Evolutionary conservation across 331 rosid species (phyloP).

Genomic region (Telfairia occidentalis): DNA sequence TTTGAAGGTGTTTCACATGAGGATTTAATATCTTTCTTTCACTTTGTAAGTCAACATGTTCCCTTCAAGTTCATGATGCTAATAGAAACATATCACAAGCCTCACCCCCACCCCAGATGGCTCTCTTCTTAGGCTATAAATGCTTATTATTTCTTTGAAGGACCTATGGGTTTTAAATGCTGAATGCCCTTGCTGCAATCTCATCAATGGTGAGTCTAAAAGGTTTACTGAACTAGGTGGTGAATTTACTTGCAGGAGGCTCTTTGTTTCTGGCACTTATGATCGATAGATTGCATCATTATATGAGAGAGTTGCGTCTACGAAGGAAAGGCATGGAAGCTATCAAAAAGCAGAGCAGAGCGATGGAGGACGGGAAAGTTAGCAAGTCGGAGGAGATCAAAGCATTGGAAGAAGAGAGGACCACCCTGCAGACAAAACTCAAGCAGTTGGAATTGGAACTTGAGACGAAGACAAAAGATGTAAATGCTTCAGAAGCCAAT

Average conservation of each 20-base stretch:
- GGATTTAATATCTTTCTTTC: not conserved
- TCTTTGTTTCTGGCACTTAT: constrained; percentile 62
- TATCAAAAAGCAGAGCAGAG: constrained; percentile 60
- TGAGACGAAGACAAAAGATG: constrained; percentile 42
- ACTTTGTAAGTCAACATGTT: not conserved
- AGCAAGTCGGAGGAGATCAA: constrained; percentile 36
- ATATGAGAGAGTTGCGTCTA: constrained; percentile 68
- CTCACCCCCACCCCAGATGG: not conserved
- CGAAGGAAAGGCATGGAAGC: constrained; percentile 80
- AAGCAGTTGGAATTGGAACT: constrained; percentile 51
- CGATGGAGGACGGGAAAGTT: constrained; percentile 42
- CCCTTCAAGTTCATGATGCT: not conserved
- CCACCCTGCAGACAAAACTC: constrained; percentile 30
- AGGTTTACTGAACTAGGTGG: constrained; percentile 11
- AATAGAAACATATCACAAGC: not conserved
- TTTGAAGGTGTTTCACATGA: not conserved
- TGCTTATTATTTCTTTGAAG: not conserved
- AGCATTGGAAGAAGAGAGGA: constrained; percentile 41
- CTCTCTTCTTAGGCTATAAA: not conserved
- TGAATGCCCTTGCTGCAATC: not conserved
- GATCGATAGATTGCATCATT: constrained; percentile 83
- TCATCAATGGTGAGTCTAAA: not conserved
- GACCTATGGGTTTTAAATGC: not conserved
- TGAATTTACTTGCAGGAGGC: constrained; percentile 47
- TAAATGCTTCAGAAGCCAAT: constrained; percentile 52